These are phyloP conservation scores for Epichloe sylvatica DNA, from an alignment of 2,329 filamentous ascomycete species.

Conservation along the genomic window DNA sequence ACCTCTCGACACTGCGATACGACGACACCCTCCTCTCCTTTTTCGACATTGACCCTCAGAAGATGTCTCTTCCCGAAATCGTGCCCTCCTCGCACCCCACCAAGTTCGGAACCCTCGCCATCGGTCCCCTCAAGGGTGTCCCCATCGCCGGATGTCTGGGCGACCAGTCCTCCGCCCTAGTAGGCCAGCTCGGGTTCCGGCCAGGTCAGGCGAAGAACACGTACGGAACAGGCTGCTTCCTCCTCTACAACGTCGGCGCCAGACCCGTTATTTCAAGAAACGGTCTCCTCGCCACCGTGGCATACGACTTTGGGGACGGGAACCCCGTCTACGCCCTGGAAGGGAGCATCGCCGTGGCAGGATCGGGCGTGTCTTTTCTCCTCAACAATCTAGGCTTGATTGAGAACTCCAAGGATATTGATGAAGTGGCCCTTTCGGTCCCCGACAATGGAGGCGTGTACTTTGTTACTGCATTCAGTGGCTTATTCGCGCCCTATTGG, in stretches of 20 bases:
- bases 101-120: too few relatives aligned
- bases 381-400: conserved; percentile 50
- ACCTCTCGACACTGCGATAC: conserved; percentile 66
- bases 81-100: too few relatives aligned
- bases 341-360: conserved; percentile 70
- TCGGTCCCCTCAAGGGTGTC: conserved; percentile 38
- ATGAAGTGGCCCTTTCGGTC: conserved; percentile 36
- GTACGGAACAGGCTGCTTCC: conserved; percentile 79
- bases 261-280: conserved; percentile 76
- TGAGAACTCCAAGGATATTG: conserved; percentile 34
- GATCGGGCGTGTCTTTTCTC: conserved; percentile 65
- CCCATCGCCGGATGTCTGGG: conserved; percentile 74
- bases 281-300: conserved; percentile 73
- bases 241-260: conserved; percentile 76
- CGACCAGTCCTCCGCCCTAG: conserved; percentile 74
- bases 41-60: conserved; percentile 46
- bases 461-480: conserved; percentile 82
- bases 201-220: conserved; percentile 82
- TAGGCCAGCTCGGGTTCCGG: conserved; percentile 72
- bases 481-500: conserved; percentile 87
- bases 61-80: too few relatives aligned
- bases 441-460: conserved; percentile 69
- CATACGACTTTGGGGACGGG: conserved; percentile 59
- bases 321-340: conserved; percentile 66
- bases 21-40: conserved; percentile 64